Base-by-base conservation (phyloP, 139 green algal species). In the Edaphochlamys debaryana region DNA sequence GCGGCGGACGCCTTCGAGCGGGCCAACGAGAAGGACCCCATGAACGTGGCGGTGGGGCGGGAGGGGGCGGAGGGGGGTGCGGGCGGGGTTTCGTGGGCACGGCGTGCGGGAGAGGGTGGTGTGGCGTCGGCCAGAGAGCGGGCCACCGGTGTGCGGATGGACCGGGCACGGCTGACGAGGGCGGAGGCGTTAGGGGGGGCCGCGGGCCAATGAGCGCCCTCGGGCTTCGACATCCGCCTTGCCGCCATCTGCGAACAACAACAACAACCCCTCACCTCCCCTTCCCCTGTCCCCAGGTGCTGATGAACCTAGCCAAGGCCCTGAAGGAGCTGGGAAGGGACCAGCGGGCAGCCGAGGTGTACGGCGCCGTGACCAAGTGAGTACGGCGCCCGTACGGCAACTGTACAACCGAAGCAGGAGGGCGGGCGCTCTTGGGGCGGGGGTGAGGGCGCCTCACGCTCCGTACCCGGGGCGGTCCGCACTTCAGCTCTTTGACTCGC, bases 21-120 rank as follows among this genome's bases (percentile, higher is more conserved):
- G 0, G 86, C 86, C n/a, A 90, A 90, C 56, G 86, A 90, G 60
- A 90, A 90, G 80, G 86, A 90, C 69, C 86, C 86, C 23, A 82
- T 90, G 67, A 90, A 90, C 42, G 80, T 86, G 42, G 60, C 84
- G 76, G 86, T 90, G 32, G 6, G 76, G 32, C 63, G 11, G 30
- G 19, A n/a, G 60, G 60, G 60, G 30, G 60, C 60, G 30, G 23
- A 7, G 11, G 60, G 60, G 25, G 17, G 25, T n/a, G n/a, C n/a
- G 19, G 38, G 9, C 60, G 9, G 66, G 36, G 8, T 36, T n/a
- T 30, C 37, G 11, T 17, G 27, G 8, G 54, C 17, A 32, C 19
- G 11, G 54, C 8, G 54, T 32, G 56, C 19, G 56, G 2, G 13
- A 11, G 27, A 36, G 50, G 2, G 9, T 58, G 50, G 50, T 19